Base-by-base conservation (phyloP, 441 rosid genomes). In the Mallotus repandus region DNA sequence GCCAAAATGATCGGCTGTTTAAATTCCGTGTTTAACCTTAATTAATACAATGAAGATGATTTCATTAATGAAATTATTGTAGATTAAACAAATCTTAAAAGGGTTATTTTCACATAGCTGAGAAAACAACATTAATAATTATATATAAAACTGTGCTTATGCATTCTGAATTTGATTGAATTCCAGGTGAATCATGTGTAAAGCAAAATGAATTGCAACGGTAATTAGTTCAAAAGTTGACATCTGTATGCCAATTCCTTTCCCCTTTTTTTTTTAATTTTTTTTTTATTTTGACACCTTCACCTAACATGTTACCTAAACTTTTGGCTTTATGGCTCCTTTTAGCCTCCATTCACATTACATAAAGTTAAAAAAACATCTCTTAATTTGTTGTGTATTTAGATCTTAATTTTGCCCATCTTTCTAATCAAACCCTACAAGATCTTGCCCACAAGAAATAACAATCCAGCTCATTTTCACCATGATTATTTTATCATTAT, bases 281-380 rank as follows among this genome's bases (percentile, higher is more conserved):
- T 56, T 50, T 18, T 49, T 60, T 32, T 4, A 0, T 14, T 69
- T 74, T 58, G 64, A 57, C 29, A 48, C 59, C 21, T 81, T 58
- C 74, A 84, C 83, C 82, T 74, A 80, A 76, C 79, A 69, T 54
- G 22, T 69, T 64, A 81, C 82, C 85, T 73, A 76, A 82, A 77
- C 57, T 66, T 69, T 78, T 78, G 84, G 85, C 81, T 65, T 75
- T 63, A 66, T 32, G 62, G 49, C 29, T 55, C 16, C 13, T 41
- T 76, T 48, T 12, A 69, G 68, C 60, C 68, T 72, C 22, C 66
- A 63, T n/a, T 74, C 59, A 59, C 38, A 63, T 25, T 58, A 56
- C 29, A 2, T 25, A 25, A 25, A 25, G 29, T 25, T 25, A 25
- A 25, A 25, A 25, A 25, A 25, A 25, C 29, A 25, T 25, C 29